Evolutionary conservation across 345 rosid genomes (phyloP).

Genomic region (Populus pruinosa): DNA sequence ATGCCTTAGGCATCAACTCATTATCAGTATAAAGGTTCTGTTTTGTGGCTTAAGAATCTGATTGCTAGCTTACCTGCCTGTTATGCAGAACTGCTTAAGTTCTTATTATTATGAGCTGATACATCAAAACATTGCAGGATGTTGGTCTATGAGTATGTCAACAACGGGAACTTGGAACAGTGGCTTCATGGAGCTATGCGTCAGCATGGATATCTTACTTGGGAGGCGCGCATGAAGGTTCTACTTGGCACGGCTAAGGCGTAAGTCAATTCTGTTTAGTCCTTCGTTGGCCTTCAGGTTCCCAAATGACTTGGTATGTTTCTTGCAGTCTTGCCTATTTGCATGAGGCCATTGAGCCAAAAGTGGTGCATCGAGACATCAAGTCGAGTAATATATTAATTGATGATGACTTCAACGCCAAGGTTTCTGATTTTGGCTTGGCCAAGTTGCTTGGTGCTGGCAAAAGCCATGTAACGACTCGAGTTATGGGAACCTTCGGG

Average conservation of each 20-base stretch:
- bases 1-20: not conserved
- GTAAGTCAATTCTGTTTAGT: slow-evolving; percentile 38
- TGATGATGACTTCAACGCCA: slow-evolving; percentile 87
- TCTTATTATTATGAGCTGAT: not conserved
- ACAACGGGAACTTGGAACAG: slow-evolving; percentile 81
- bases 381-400: slow-evolving; percentile 95
- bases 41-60: not conserved
- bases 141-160: slow-evolving; percentile 73
- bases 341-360: slow-evolving; percentile 99
- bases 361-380: slow-evolving; percentile 98
- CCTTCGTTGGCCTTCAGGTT: slow-evolving; percentile 8
- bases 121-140: slow-evolving; percentile 38
- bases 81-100: not conserved
- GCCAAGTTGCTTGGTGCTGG: slow-evolving; percentile 98
- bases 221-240: slow-evolving; percentile 82
- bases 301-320: not conserved
- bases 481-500: slow-evolving; percentile 99
- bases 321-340: slow-evolving; percentile 87
- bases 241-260: slow-evolving; percentile 85
- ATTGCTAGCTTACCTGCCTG: not conserved
- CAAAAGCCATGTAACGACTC: slow-evolving; percentile 90
- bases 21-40: not conserved
- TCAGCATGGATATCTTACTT: slow-evolving; percentile 73
- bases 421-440: slow-evolving; percentile 95
- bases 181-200: slow-evolving; percentile 90